These are phyloP conservation scores for Teratosphaeria zuluensis DNA, from an alignment of 2,329 filamentous ascomycete genomes.

Conservation along the genomic window DNA sequence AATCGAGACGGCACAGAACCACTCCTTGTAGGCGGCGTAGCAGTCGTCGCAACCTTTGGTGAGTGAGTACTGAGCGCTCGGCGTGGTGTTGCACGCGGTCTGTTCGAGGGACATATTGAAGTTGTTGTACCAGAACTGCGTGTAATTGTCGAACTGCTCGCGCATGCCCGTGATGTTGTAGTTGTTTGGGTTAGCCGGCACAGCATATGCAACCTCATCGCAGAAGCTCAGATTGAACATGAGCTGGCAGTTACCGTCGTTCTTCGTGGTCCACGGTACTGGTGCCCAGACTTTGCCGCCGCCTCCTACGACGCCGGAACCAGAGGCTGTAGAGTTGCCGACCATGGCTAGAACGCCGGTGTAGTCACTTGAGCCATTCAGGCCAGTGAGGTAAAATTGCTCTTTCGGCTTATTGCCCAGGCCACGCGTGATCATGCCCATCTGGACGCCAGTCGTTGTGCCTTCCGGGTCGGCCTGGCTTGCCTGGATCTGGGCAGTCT, in stretches of 20 bases:
- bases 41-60: slow-evolving; percentile 69
- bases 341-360: slow-evolving; percentile 59
- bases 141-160: slow-evolving; percentile 68
- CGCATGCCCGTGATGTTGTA: slow-evolving; percentile 55
- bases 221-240: slow-evolving; percentile 85
- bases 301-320: slow-evolving; percentile 51
- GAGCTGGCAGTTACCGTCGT: slow-evolving; percentile 64
- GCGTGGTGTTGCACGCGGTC: slow-evolving; percentile 69
- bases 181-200: slow-evolving; percentile 64
- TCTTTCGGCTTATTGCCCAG: slow-evolving; percentile 63
- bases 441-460: slow-evolving; percentile 35
- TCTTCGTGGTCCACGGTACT: slow-evolving; percentile 67
- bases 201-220: slow-evolving; percentile 78
- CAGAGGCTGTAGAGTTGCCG: slow-evolving; percentile 44
- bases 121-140: slow-evolving; percentile 57
- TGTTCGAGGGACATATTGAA: slow-evolving; percentile 78
- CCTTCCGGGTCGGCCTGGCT: slow-evolving; percentile 38
- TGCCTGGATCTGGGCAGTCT: slow-evolving; percentile 48
- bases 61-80: slow-evolving; percentile 70
- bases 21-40: slow-evolving; percentile 72
- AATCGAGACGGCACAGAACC: slow-evolving; percentile 89
- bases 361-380: slow-evolving; percentile 65
- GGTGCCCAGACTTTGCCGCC: slow-evolving; percentile 65
- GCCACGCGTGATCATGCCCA: slow-evolving; percentile 60
- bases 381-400: slow-evolving; percentile 72